Evolutionary conservation across 352 stramenopile genomes (phyloP), one percentile per base, ranked within the genome.

Genomic region (Phytophthora podocarpi): DNA sequence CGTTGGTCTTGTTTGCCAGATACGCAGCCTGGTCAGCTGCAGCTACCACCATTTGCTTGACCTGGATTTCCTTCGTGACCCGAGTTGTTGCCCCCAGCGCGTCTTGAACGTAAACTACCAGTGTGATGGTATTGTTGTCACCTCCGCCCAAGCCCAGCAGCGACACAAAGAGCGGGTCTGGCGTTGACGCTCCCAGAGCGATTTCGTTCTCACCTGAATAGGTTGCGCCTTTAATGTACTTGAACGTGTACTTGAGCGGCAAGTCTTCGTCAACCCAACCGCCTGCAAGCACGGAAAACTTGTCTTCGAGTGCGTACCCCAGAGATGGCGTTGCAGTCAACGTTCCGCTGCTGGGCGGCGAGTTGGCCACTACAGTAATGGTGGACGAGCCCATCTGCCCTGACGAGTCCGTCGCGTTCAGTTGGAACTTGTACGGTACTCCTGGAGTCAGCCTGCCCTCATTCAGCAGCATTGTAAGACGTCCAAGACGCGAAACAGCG

Each of bases 221-320:
- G 0, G 78, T 66, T 0, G 69, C 53, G 2, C 78, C 82, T 20
- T 82, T 80, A 35, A 91, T 91, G 52, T 91, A 91, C 52, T 76
- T 82, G 63, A 85, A 91, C n/a, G 76, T 82, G 63, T 87, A 91
- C 35, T 75, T 76, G 1, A 91, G 59, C 10, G 82, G 82, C 43
- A 76, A 43, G 39, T 89, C 80, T 31, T 88, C 82, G 31, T 89
- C 82, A 0, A 90, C 82, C 82, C 82, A 91, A 40, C 86, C 70
- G 15, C 60, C 77, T 10, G 72, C 72, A 3, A 80, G 61, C 2
- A 86, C 48, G 3, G 66, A 46, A 24, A 91, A 91, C 13, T 67
- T 75, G 48, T 86, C 76, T 39, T 87, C 74, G 5, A 91, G 57
- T 0, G 80, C 67, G 40, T 76, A 80, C 1, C 82, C 82, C 18